Evolutionary conservation across 768 basidiomycete species (phyloP).

Genomic region (Sutorius australiensis): DNA sequence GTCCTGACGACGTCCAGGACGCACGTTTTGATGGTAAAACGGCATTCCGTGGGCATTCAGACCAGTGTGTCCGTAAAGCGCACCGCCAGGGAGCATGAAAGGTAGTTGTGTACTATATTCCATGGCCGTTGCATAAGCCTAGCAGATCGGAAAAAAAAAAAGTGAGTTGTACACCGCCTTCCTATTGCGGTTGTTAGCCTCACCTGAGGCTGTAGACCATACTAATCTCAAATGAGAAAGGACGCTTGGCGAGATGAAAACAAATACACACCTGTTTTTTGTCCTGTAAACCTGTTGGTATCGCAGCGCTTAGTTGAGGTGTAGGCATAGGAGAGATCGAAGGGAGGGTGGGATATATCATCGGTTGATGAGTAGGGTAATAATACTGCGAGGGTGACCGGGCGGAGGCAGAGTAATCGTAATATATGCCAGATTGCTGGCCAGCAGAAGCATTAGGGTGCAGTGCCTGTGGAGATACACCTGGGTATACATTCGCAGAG

Average conservation of each 20-base stretch:
- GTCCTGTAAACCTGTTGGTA: constrained; percentile 40
- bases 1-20: constrained; percentile 46
- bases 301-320: constrained; percentile 42
- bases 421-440: constrained; percentile 54
- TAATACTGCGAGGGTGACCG: constrained; percentile 58
- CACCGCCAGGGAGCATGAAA: constrained; percentile 41
- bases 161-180: neutral
- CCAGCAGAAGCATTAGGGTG: constrained; percentile 41
- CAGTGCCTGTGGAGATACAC: constrained; percentile 38
- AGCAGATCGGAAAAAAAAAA: constrained; percentile 2
- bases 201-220: constrained; percentile 47
- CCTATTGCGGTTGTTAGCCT: constrained; percentile 17
- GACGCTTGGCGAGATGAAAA: constrained; percentile 2
- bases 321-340: constrained; percentile 52
- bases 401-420: constrained; percentile 49
- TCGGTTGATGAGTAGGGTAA: constrained; percentile 53
- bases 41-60: constrained; percentile 33
- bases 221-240: constrained; percentile 28
- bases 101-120: constrained; percentile 50
- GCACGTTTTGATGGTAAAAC: constrained; percentile 38
- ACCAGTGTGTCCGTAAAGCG: constrained; percentile 42
- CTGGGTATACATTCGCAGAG: constrained; percentile 48
- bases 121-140: constrained; percentile 41
- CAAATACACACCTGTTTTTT: constrained; percentile 55
- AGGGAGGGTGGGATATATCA: constrained; percentile 54